Percentiles rank a stretch among this genome's conserved stretches.
Conservation (phyloP, 257 asterid genomes). For the Solanum gandarillasii region DNA sequence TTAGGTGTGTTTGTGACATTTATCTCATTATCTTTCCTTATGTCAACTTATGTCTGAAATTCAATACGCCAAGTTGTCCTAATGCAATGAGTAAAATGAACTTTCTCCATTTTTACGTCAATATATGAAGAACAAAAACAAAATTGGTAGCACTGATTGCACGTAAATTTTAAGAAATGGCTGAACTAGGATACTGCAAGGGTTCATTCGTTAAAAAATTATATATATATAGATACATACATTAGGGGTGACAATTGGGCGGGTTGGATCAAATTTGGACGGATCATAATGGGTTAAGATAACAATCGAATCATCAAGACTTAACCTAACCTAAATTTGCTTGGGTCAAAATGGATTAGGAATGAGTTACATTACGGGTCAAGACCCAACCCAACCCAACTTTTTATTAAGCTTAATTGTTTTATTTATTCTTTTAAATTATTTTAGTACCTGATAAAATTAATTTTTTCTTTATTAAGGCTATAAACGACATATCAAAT, state of each 20-base stretch:
- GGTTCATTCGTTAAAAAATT: background rate
- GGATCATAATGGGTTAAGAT: background rate
- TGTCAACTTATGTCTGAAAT: background rate
- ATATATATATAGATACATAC: too few species aligned
- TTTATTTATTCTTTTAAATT: too few species aligned
- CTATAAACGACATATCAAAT: too few species aligned
- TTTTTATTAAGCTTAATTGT: too few species aligned
- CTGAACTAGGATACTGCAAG: background rate
- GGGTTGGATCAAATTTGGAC: too few species aligned
- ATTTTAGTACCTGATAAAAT: background rate
- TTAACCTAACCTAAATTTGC: too few species aligned
- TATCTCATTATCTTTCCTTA: too few species aligned
- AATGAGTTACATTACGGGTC: background rate
- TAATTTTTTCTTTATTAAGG: background rate
- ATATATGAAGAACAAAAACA: background rate
- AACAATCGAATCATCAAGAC: too few species aligned
- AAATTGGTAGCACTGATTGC: background rate
- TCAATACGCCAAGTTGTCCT: background rate
- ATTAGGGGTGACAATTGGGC: too few species aligned
- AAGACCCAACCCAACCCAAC: background rate
- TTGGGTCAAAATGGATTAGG: too few species aligned
- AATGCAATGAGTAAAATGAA: background rate
- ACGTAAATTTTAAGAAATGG: background rate
- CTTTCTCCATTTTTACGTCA: background rate
- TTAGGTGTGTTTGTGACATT: too few species aligned